Conservation (phyloP, 1,139 yeast genomes). For the Yamadazyma kanchanaburiensis region DNA sequence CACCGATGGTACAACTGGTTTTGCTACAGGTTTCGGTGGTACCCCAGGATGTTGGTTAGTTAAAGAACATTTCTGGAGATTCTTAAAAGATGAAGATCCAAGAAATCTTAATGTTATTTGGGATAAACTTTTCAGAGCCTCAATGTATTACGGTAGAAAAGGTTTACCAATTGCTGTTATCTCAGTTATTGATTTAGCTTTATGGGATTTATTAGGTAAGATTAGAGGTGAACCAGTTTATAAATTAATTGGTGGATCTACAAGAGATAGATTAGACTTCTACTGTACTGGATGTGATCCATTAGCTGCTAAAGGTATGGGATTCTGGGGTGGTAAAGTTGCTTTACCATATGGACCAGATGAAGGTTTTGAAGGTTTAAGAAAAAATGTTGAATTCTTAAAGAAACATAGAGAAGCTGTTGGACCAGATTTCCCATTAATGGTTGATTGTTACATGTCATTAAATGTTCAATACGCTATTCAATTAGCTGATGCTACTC, state of each 20-base stretch:
- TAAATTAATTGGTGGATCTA: conserved; percentile 49
- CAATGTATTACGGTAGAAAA: conserved; percentile 50
- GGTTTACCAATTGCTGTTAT: conserved; percentile 47
- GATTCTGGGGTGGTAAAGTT: conserved; percentile 51
- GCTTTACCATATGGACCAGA: conserved; percentile 50
- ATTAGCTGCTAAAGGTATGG: conserved; percentile 42
- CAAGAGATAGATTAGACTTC: conserved; percentile 39
- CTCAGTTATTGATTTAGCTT: conserved; percentile 43
- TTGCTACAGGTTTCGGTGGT: conserved; percentile 54
- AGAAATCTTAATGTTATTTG: conserved; percentile 40
- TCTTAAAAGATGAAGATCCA: conserved; percentile 43
- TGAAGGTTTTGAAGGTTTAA: conserved; percentile 42
- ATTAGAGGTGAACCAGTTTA: conserved; percentile 48
- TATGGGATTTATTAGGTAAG: conserved; percentile 48
- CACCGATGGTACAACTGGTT: conserved; percentile 44
- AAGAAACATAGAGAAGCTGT: conserved; percentile 39
- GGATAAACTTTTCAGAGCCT: conserved; percentile 48
- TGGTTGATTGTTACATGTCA: conserved; percentile 53
- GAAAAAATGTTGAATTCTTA: conserved; percentile 43
- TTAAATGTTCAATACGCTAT: conserved; percentile 45
- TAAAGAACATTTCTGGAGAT: conserved; percentile 42
- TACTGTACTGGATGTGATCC: conserved; percentile 49
- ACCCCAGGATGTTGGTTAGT: conserved; percentile 48
- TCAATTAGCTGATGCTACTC: conserved; percentile 39
- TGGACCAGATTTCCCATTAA: conserved; percentile 48